These are phyloP conservation scores for Colletotrichum liaoningense DNA, from an alignment of 2,329 filamentous ascomycete species.

Conservation along the genomic window DNA sequence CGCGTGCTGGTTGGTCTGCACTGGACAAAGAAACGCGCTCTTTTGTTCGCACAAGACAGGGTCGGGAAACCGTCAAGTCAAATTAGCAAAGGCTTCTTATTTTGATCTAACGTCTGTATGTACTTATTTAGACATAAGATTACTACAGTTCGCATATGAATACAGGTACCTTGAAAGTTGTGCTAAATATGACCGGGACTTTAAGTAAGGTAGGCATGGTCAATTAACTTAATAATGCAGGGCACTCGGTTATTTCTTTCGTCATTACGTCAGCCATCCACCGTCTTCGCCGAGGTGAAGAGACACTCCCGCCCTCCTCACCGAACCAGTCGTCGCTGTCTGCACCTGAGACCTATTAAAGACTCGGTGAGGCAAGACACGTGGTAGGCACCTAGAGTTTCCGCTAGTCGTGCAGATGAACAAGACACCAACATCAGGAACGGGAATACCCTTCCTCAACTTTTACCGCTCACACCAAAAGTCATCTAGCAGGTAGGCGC, in stretches of 20 bases:
- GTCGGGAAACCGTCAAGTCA: neutral
- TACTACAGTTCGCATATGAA: neutral
- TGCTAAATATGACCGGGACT: neutral
- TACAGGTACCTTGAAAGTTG: neutral
- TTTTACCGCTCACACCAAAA: slow-evolving; percentile 2
- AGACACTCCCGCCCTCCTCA: neutral
- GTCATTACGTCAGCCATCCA: neutral
- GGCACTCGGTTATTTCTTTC: too few relatives aligned
- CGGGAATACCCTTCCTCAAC: neutral
- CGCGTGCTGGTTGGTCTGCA: slow-evolving; percentile 21
- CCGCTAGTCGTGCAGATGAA: slow-evolving; percentile 16
- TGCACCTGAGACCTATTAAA: neutral
- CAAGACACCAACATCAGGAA: neutral
- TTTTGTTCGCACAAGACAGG: neutral
- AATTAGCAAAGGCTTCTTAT: neutral
- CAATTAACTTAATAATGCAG: too few relatives aligned
- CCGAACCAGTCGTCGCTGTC: neutral
- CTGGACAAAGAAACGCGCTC: slow-evolving; percentile 26
- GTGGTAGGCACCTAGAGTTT: neutral
- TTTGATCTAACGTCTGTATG: neutral
- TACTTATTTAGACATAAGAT: neutral
- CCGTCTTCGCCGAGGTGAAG: slow-evolving; percentile 7
- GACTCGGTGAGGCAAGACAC: neutral
- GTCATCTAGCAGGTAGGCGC: neutral
- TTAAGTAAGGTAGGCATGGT: too few relatives aligned